Conservation (phyloP, 164 flowering plant species). For the Brasenia schreberi region DNA sequence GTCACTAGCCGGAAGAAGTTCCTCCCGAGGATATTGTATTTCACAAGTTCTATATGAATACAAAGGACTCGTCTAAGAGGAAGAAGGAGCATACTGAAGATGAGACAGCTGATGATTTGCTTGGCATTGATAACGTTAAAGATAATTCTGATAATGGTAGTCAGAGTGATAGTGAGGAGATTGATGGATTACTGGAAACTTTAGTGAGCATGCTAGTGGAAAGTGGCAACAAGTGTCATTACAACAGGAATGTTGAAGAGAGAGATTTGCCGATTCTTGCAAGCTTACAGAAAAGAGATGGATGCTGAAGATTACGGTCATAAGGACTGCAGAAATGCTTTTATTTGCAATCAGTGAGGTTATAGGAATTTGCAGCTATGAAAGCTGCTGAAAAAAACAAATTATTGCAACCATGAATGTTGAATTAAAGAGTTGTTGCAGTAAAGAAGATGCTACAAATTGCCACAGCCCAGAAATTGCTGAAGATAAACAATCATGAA, state of each 20-base stretch:
- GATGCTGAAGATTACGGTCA: no score
- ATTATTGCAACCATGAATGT: no score
- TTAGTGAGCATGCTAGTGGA: constrained; percentile 20
- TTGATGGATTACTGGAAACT: constrained; percentile 51
- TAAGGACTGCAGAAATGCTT: no score
- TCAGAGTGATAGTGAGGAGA: constrained; percentile 83
- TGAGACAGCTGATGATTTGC: constrained; percentile 57
- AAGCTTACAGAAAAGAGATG: no score
- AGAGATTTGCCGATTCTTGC: no score
- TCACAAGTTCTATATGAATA: constrained; percentile 81
- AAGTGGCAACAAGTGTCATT: constrained; percentile 65
- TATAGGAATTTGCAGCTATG: no score
- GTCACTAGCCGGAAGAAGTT: constrained; percentile 74
- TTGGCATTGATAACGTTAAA: constrained; percentile 11
- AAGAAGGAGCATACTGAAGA: constrained; percentile 56
- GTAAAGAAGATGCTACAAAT: no score
- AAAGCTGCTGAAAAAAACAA: no score
- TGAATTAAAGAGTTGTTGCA: no score
- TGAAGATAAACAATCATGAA: no score
- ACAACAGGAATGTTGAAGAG: constrained; percentile 53
- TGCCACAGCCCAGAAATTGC: no score
- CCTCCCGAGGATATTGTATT: constrained; percentile 91
- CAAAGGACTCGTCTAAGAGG: constrained; percentile 55
- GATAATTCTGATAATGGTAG: constrained; percentile 34
- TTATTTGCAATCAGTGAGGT: no score